Evolutionary conservation across 495 filamentous ascomycete species (phyloP).

Genomic region (Astrothelium subdiscretum): DNA sequence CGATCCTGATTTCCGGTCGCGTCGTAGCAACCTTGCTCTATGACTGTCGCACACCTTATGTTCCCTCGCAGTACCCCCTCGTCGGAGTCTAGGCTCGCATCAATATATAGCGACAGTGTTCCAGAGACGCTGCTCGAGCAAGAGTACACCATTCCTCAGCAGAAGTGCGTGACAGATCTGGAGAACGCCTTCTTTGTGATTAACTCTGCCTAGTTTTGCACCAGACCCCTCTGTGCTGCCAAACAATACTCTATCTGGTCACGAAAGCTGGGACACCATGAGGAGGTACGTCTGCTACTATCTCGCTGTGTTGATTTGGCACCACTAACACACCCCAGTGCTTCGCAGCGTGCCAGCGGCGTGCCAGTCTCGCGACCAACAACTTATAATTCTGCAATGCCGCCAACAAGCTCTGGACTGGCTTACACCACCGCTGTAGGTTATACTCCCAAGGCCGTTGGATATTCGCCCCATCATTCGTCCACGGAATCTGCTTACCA

Average conservation of each 20-base stretch:
- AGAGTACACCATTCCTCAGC: background rate
- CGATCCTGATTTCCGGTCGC: background rate
- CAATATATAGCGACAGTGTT: conserved; percentile 1
- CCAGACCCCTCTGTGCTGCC: background rate
- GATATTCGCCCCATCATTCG: background rate
- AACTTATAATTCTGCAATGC: background rate
- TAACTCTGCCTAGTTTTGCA: background rate
- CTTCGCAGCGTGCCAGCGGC: background rate
- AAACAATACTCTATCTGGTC: background rate
- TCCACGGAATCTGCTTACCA: background rate
- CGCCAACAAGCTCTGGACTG: background rate
- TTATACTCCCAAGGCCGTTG: background rate
- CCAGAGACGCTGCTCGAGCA: background rate
- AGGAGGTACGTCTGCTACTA: background rate
- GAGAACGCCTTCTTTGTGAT: background rate
- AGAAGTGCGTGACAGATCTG: background rate
- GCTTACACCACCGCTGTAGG: background rate
- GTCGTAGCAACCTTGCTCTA: background rate
- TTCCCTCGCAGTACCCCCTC: background rate
- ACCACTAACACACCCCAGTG: background rate
- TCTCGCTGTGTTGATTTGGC: background rate
- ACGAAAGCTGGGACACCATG: background rate
- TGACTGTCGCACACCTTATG: background rate
- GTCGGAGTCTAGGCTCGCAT: background rate
- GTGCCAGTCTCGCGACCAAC: background rate